Base-by-base conservation (phyloP, 768 basidiomycete genomes). In the Tylopilus rubrobrunneus region DNA sequence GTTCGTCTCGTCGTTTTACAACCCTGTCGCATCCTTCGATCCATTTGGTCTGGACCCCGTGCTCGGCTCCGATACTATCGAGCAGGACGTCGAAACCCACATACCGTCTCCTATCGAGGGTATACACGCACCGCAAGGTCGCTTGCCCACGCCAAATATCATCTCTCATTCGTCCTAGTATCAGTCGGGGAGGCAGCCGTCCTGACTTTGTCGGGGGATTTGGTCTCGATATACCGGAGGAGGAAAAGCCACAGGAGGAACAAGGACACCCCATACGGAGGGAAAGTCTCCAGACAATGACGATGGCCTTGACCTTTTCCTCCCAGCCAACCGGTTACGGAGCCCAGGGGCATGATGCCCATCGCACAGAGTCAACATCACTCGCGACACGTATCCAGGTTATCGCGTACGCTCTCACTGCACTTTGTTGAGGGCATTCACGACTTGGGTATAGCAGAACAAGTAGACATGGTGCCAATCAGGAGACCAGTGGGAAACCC, bases 191-290 rank as follows among this genome's bases (percentile, higher is more conserved):
- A 75, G 77, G 78, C 52, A 84, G 76, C 42, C 76, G 82, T 34
- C 82, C 86, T 6, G 89, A 93, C 67, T 93, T 92, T 64, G 70
- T 73, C 46, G 78, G 85, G 55, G 90, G 90, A 6, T 93, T 92
- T 70, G 89, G 90, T 11, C 64, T 93, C 52, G 89, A 92, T 56
- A 81, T 84, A 53, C 84, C 88, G 3, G 84, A 88, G 55, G 89
- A 90, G 62, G 84, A 80, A 36, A 87, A 89, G 59, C 80, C 80
- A 40, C 78, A 76, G 55, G 80, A 78, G 46, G 78, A 80, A 45
- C 73, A 67, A 17, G 66, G 52, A 15, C 63, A 56, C 21, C 59
- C 43, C 27, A 65, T 25, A 63, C 66, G 34, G 68, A 68, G 23
- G 77, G 74, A 46, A 72, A 71, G 51, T 74, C 74, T 37, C 59